Evolutionary conservation across 1,139 yeast species (phyloP).

Genomic region (Eremothecium coryli): DNA sequence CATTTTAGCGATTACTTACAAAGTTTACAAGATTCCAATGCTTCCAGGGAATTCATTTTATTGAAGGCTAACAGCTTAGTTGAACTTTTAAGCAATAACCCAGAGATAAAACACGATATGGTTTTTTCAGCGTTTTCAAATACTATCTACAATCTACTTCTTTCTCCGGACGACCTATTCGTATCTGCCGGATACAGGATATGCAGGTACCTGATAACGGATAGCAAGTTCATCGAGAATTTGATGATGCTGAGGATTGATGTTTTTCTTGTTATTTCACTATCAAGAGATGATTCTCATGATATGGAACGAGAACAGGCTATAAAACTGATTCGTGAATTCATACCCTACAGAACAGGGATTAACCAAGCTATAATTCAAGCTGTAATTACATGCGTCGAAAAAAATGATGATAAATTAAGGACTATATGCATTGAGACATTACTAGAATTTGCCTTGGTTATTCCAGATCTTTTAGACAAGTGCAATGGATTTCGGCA

Average conservation of each 20-base stretch:
- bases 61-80: conserved; percentile 58
- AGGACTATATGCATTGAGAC: conserved; percentile 55
- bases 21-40: conserved; percentile 34
- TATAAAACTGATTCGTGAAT: conserved; percentile 55
- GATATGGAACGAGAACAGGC: conserved; percentile 73
- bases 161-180: conserved; percentile 52
- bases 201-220: conserved; percentile 53
- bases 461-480: conserved; percentile 53
- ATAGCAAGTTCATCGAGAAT: conserved; percentile 41
- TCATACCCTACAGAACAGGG: conserved; percentile 40
- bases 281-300: conserved; percentile 46
- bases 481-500: conserved; percentile 59
- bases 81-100: conserved; percentile 45
- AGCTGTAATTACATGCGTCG: conserved; percentile 64
- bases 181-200: conserved; percentile 70
- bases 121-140: conserved; percentile 52
- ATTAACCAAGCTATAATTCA: conserved; percentile 61
- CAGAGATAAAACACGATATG: conserved; percentile 56
- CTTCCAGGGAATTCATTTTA: conserved; percentile 42
- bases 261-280: conserved; percentile 51
- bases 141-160: conserved; percentile 52
- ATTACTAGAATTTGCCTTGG: conserved; percentile 54
- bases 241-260: conserved; percentile 48
- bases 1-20: conserved; percentile 42
- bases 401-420: conserved; percentile 48